phyloP scores from a whole-genome alignment of 225 moss, liverwort and hornwort genomes.

The Bryoerythrophyllum caledonicum region DNA sequence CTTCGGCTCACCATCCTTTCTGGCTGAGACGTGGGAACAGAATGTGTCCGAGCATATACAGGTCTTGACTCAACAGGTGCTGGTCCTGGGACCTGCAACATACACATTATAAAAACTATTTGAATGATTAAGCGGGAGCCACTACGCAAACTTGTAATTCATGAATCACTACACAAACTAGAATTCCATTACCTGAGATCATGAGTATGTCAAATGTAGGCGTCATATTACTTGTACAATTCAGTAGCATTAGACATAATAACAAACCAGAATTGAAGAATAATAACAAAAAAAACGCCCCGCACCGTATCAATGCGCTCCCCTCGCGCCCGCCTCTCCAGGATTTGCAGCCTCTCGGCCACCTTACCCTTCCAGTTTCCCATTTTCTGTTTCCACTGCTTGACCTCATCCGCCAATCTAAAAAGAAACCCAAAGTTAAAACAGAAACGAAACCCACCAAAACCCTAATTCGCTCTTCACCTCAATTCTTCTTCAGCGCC shows the following conservation, averaged over 20 bases:
- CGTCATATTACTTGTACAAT: too few species aligned
- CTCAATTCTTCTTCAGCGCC: too few species aligned
- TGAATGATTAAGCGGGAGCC: too few species aligned
- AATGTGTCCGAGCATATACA: slow-evolving; percentile 27
- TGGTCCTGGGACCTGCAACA: slow-evolving; percentile 41
- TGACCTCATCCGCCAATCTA: slow-evolving; percentile 65
- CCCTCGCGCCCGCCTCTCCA: slow-evolving; percentile 66
- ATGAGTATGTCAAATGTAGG: too few species aligned
- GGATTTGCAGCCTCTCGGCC: slow-evolving; percentile 70
- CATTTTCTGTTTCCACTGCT: slow-evolving; percentile 77
- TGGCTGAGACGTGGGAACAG: slow-evolving; percentile 31
- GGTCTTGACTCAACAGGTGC: slow-evolving; percentile 34
- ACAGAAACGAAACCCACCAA: slow-evolving; percentile 4
- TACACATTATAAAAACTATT: neutral
- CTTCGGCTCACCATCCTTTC: slow-evolving; percentile 35
- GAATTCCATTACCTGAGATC: too few species aligned
- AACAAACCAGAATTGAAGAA: too few species aligned
- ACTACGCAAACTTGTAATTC: too few species aligned
- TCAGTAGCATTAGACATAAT: too few species aligned
- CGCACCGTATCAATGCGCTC: slow-evolving; percentile 49
- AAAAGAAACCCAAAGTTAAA: neutral
- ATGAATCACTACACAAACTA: too few species aligned
- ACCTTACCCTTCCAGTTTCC: slow-evolving; percentile 80
- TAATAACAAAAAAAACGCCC: neutral
- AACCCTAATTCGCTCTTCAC: slow-evolving; percentile 20